Evolutionary conservation across 2,329 filamentous ascomycete species (phyloP).

Genomic region (Ophiosphaerella herpotricha): DNA sequence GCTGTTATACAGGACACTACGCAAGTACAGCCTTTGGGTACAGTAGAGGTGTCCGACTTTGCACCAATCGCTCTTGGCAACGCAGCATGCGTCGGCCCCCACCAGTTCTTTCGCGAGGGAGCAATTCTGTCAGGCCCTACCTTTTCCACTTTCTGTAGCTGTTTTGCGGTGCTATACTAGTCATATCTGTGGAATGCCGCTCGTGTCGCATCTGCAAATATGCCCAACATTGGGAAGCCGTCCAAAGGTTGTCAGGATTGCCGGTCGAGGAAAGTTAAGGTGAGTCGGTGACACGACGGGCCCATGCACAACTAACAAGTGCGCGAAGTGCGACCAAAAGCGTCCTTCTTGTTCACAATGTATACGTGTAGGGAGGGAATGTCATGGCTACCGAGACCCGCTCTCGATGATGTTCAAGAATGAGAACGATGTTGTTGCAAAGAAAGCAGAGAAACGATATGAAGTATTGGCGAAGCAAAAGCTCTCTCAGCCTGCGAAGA

Average conservation of each 20-base stretch:
- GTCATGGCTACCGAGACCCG: conserved; percentile 38
- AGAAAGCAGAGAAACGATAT: conserved; percentile 30
- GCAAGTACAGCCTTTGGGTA: no score
- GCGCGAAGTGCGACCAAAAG: conserved; percentile 36
- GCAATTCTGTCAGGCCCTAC: neutral
- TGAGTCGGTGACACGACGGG: conserved; percentile 6
- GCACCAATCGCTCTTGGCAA: neutral
- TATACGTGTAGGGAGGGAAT: conserved; percentile 29
- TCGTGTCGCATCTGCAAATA: neutral
- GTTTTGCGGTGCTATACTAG: neutral
- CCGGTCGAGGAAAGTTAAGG: conserved; percentile 32
- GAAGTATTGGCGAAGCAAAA: conserved; percentile 25
- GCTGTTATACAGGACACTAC: no score
- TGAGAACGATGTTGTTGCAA: conserved; percentile 32
- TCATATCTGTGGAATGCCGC: neutral
- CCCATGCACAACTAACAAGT: neutral
- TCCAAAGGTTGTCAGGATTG: conserved; percentile 33
- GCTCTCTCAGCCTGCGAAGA: neutral
- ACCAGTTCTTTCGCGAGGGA: neutral
- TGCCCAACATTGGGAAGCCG: conserved; percentile 32
- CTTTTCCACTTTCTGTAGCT: neutral
- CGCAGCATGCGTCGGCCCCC: neutral
- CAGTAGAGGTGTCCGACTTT: no score
- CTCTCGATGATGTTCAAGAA: conserved; percentile 39
- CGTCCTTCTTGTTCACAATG: conserved; percentile 42